Evolutionary conservation across 495 filamentous ascomycete genomes (phyloP), one percentile per base, ranked within the genome.

Genomic region (Penicillium odoratum): DNA sequence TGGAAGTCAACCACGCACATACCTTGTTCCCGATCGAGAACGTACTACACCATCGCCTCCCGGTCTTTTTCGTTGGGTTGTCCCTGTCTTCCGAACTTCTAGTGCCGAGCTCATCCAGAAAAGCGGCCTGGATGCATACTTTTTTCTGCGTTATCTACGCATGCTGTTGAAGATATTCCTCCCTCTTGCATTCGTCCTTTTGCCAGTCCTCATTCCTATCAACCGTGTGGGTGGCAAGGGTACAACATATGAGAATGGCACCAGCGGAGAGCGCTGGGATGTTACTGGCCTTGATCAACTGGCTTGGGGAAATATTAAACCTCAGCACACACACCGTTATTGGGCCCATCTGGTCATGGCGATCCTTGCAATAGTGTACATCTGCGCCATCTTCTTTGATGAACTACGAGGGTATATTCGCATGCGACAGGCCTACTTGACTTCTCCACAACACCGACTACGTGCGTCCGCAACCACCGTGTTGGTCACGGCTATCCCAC

Each of bases 381-480:
- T 95, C 42, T 95, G 93, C 65, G 88, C 84, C 51, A 85, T 96
- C 53, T 91, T 97, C 72, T 97, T 93, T 60, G 79, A 84, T 56
- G 95, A 98, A 66, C 74, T 98, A 38, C 81, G 87, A 38, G 87
- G 90, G n/a, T 98, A 97, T 64, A 90, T 98, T 67, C 91, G 94
- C 62, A 78, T 98, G 34, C 89, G 95, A 55, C 94, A 98, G 71
- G 89, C 93, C 47, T 97, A 93, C 64, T 74, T 98, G 60, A 98
- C 94, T n/a, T 92, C 90, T 40, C 93, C 94, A 7, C 91, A 97
- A 69, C 95, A 98, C 71, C 88, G 94, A 42, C 79, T 98, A 43
- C 88, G 91, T 34, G 94, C 94, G n/a, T 97, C 92, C 52, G 95
- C 94, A 3, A 98, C 93, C 9, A 98, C 94, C 4, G 93, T 98